Evolutionary conservation across 805 yeast species (phyloP).

Genomic region (Suhomyces faveliae): DNA sequence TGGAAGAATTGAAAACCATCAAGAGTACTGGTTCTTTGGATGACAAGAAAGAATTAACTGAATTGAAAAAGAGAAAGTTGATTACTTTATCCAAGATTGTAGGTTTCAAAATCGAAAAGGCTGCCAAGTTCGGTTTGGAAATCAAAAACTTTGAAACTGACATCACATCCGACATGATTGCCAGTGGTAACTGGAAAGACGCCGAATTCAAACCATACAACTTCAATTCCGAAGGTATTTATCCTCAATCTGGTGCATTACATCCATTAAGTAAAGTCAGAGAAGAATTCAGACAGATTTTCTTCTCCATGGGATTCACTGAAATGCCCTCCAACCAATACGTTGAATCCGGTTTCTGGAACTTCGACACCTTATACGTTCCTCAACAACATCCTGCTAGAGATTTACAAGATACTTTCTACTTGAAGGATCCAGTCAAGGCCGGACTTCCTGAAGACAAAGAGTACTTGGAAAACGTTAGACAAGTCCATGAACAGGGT

Average conservation of each 20-base stretch:
- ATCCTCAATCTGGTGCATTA: constrained; percentile 85
- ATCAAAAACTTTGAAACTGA: constrained; percentile 87
- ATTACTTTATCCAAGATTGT: constrained; percentile 66
- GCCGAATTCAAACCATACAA: constrained; percentile 92
- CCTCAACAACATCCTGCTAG: constrained; percentile 99
- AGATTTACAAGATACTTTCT: constrained; percentile 97
- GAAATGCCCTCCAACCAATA: constrained; percentile 99
- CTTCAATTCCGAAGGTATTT: constrained; percentile 91
- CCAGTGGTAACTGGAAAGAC: constrained; percentile 76
- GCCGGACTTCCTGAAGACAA: constrained; percentile 84
- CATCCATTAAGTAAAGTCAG: constrained; percentile 97
- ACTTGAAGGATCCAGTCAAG: constrained; percentile 84
- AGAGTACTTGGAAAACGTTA: constrained; percentile 72
- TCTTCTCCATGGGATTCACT: constrained; percentile 96
- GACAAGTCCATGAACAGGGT: constrained; percentile 84
- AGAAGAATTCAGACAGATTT: constrained; percentile 96
- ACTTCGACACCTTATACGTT: constrained; percentile 91
- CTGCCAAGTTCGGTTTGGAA: constrained; percentile 77
- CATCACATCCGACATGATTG: constrained; percentile 89
- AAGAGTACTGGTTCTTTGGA: constrained; percentile 52
- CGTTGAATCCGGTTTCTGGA: constrained; percentile 99
- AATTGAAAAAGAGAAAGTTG: constrained; percentile 92
- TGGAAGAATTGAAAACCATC: constrained; percentile 59
- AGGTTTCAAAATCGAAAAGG: constrained; percentile 76
- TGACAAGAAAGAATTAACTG: constrained; percentile 68